Base-by-base conservation (phyloP, 2,329 filamentous ascomycete genomes). In the Verticillium alfalfae region DNA sequence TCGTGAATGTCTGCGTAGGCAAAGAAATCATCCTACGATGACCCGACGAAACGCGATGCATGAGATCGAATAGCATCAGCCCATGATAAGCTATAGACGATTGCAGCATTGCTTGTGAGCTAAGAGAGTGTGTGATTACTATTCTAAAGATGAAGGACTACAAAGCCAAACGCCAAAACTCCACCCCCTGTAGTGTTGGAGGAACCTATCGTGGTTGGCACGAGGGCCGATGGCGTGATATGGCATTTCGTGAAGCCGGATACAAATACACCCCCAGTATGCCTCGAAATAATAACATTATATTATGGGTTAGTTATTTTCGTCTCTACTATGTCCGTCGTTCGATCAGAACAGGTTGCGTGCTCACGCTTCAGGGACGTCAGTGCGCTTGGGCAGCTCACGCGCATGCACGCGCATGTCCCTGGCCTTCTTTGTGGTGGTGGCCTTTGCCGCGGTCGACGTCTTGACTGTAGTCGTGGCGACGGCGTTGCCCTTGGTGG, bases 401-500 rank as follows among this genome's bases (percentile, higher is more conserved):
- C 45, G 45, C 4, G 41, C 56, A 31, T 62, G 63, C 34, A 60
- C 49, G 34, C 60, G 61, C 10, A 63, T 26, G 31, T 38, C 57
- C 1, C 63, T 54, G 38, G 59, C 61, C 34, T 31, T 59, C 60
- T 49, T 61, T 0, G 39, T 57, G 7, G 56, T 15, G 6, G 58
- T 59, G 16, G 58, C 36, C 58, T 60, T 60, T 5, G 57, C 22
- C 5, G 45, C 34, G 2, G 58, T 38, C 7, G 26, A 39, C 8
- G 62, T 41, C 1, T 55, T 56, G 36, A 52, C 54, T 22, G 62
- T 62, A 16, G 52, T 56, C 3, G 60, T 13, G 26, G 22, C 56
- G 22, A 34, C 41, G 15, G 4, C 56, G 15, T 36, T 55, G 16
- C 56, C 61, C 55, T 63, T 66, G 15, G 65, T 69, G 6, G 64